phyloP scores from a whole-genome alignment of 768 basidiomycete species.

The Tephrocybe rancida region DNA sequence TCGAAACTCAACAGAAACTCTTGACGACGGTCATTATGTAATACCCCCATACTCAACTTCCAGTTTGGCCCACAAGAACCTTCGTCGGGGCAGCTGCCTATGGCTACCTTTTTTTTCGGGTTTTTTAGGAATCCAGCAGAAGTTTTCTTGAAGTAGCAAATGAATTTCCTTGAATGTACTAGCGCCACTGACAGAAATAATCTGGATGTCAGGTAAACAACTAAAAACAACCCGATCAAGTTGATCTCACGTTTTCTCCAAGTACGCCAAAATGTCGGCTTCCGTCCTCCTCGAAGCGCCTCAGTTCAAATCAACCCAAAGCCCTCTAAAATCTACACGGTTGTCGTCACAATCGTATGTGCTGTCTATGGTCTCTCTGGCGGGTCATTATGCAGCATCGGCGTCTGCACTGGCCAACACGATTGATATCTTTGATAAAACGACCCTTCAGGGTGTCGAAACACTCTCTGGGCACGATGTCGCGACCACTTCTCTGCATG shows the following conservation, averaged over 20 bases:
- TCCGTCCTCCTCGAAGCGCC: slow-evolving; percentile 32
- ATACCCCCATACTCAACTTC: background rate
- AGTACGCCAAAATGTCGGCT: slow-evolving; percentile 13
- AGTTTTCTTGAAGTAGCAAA: too few relatives aligned
- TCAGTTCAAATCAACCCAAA: slow-evolving; percentile 19
- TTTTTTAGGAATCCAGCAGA: background rate
- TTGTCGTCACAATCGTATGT: slow-evolving; percentile 57
- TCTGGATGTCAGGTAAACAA: background rate
- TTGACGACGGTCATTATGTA: slow-evolving; percentile 1
- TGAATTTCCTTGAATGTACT: background rate
- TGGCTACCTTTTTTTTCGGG: background rate
- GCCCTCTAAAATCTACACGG: slow-evolving; percentile 27
- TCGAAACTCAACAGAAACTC: background rate
- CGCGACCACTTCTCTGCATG: slow-evolving; percentile 58
- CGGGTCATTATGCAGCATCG: slow-evolving; percentile 57
- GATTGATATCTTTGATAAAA: slow-evolving; percentile 69
- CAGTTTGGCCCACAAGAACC: too few relatives aligned
- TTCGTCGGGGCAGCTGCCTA: too few relatives aligned
- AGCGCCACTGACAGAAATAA: background rate
- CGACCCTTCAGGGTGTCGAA: slow-evolving; percentile 45
- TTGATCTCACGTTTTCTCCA: background rate
- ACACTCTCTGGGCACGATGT: slow-evolving; percentile 59
- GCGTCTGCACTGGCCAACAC: slow-evolving; percentile 64
- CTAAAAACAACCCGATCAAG: background rate
- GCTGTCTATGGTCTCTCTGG: slow-evolving; percentile 53